Evolutionary conservation across 192 early-diverging fungal species (phyloP).

Genomic region (Rhizophagus sp.): DNA sequence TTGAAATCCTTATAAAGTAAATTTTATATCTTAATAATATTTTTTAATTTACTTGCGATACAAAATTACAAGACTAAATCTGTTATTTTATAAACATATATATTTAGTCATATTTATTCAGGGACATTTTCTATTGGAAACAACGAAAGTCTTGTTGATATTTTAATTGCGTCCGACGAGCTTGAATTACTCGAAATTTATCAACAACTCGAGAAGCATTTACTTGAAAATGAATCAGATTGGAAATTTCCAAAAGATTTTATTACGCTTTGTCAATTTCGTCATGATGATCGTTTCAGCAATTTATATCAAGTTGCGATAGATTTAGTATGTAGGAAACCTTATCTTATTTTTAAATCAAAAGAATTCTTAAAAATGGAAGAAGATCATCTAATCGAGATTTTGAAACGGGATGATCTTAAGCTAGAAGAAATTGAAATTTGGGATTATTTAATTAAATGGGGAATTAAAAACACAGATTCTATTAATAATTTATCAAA

Average conservation of each 20-base stretch:
- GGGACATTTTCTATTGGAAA: too few species aligned
- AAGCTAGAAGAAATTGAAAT: conserved; percentile 7
- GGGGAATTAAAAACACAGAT: not conserved
- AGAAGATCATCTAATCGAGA: not conserved
- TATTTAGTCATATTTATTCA: too few species aligned
- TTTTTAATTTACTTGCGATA: too few species aligned
- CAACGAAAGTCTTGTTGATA: too few species aligned
- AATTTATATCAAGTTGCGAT: not conserved
- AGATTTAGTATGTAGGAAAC: not conserved
- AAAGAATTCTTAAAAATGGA: conserved; percentile 3
- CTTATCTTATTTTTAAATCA: conserved; percentile 2
- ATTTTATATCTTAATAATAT: too few species aligned
- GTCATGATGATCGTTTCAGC: not conserved
- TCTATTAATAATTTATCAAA: not conserved
- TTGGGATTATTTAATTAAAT: conserved; percentile 23
- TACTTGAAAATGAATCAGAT: not conserved
- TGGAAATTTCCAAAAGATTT: not conserved
- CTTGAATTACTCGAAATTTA: not conserved
- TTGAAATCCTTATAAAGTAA: conserved; percentile 12
- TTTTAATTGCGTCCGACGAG: not conserved
- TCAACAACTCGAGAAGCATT: not conserved
- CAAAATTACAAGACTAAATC: too few species aligned
- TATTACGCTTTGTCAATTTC: not conserved
- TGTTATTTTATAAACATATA: too few species aligned
- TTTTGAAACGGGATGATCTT: conserved; percentile 7